phyloP scores from a whole-genome alignment of 108 stramenopile genomes.

The Pseudonitzschia delicatissima region DNA sequence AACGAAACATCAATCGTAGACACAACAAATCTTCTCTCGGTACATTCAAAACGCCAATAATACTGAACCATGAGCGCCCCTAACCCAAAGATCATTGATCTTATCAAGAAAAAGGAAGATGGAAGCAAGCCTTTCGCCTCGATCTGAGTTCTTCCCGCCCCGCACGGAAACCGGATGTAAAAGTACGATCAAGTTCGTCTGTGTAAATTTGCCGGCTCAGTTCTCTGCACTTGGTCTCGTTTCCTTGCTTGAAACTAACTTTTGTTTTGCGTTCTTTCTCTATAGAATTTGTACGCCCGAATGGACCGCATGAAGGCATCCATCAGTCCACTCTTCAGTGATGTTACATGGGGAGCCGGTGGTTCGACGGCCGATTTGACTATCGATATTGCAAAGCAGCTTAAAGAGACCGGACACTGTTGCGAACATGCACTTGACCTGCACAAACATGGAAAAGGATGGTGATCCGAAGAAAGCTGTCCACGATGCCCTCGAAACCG shows the following conservation, averaged over 20 bases:
- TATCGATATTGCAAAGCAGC: slow-evolving; percentile 83
- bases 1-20: no score
- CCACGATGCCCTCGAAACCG: slow-evolving; percentile 76
- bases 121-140: slow-evolving; percentile 73
- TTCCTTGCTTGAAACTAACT: neutral
- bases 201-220: neutral
- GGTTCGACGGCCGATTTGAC: slow-evolving; percentile 97
- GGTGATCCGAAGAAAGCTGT: slow-evolving; percentile 82
- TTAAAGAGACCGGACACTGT: slow-evolving; percentile 86
- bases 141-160: slow-evolving; percentile 98
- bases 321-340: slow-evolving; percentile 89
- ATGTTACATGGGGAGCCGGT: slow-evolving; percentile 99
- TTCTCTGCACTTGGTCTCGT: neutral
- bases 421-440: slow-evolving; percentile 98
- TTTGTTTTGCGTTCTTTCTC: neutral
- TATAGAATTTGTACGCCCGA: slow-evolving; percentile 89
- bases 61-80: slow-evolving; percentile 18
- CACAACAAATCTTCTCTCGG: no score
- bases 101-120: slow-evolving; percentile 48
- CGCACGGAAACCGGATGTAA: slow-evolving; percentile 92
- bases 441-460: slow-evolving; percentile 97
- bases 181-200: slow-evolving; percentile 28
- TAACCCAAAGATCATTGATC: slow-evolving; percentile 86
- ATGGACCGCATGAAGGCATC: slow-evolving; percentile 89
- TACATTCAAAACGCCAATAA: no score